Percentiles rank a stretch among this genome's conserved stretches.
These are phyloP conservation scores for Parastagonospora avenae DNA, from an alignment of 2,329 filamentous ascomycete species.

Conservation along the genomic window DNA sequence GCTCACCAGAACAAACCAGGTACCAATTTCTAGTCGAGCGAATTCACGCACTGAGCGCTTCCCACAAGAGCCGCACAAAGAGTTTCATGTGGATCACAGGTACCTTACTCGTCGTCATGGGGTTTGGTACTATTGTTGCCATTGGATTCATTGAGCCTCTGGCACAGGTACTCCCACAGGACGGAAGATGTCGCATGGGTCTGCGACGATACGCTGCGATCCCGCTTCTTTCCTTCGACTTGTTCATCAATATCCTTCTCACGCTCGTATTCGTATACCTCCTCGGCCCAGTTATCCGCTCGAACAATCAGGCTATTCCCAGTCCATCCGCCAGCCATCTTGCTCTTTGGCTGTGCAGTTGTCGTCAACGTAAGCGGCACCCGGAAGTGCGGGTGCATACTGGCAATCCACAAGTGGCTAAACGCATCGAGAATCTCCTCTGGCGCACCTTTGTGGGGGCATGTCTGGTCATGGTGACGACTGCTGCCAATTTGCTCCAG, in stretches of 20 bases:
- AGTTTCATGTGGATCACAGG: constrained; percentile 46
- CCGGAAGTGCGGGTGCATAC: constrained; percentile 10
- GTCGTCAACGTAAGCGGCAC: constrained; percentile 7
- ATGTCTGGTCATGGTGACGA: constrained; percentile 47
- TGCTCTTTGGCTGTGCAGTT: constrained; percentile 15
- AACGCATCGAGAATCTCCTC: constrained; percentile 32
- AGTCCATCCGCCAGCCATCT: constrained; percentile 18
- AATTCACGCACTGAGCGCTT: constrained; percentile 45
- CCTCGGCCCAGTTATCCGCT: constrained; percentile 37
- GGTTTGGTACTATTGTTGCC: constrained; percentile 37
- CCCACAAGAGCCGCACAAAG: constrained; percentile 33
- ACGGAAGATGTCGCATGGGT: constrained; percentile 48
- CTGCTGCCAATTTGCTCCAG: constrained; percentile 44
- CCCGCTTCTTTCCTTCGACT: constrained; percentile 46
- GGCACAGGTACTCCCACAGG: constrained; percentile 30
- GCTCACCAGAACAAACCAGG: constrained; percentile 14
- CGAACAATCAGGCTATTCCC: constrained; percentile 7
- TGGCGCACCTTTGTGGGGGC: constrained; percentile 41
- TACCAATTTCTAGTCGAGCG: constrained; percentile 52
- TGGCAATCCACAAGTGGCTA: constrained; percentile 21
- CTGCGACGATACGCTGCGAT: constrained; percentile 44
- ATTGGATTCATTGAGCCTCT: constrained; percentile 39
- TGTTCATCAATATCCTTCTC: constrained; percentile 47
- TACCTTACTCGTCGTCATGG: constrained; percentile 28
- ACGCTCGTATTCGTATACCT: constrained; percentile 48